Evolutionary conservation across 1,139 yeast species (phyloP), one percentile per base, ranked within the genome.

Genomic region (Suhomyces yuchorum): DNA sequence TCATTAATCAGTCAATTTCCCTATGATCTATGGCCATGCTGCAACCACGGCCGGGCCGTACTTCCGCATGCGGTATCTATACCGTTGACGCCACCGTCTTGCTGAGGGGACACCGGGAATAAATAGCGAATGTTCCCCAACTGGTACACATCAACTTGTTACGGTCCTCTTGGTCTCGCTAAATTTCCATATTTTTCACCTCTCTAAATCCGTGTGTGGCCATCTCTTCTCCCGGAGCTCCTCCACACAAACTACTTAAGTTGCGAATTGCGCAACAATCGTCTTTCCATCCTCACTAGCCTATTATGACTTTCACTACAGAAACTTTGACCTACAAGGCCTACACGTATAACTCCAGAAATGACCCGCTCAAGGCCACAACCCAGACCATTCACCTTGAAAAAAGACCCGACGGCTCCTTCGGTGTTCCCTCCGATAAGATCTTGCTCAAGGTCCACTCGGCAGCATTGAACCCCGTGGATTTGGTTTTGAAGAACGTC

Each of bases 401-500:
- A 38, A 63, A 66, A 43, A 54, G 63, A 46, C 64, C 65, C 19
- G 69, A 72, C 14, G 57, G 78, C 63, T 46, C 67, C 59, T 55
- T 67, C 68, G 56, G 68, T 58, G 59, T 67, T 55, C 42, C 80
- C 15, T 63, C 70, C 11, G 67, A 73, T 48, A 73, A 80, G 48
- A 61, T 86, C 7, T 72, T 87, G 19, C 74, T 89, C 23, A 81
- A 84, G 57, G 80, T 85, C 20, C 71, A 70, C 36, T 75, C 81
- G 14, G 84, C 83, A 1, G 78, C 86, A 0, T 67, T 86, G 44
- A 88, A 87, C 57, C 95, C 96, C 0, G 73, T 86, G 39, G 96
- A 88, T 62, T 53, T 78, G 46, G 68, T 84, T 46, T 58, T 84
- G 42, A 70, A 75, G 50, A 59, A 58, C 3, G 70, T 49, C 57